phyloP scores from a whole-genome alignment of 2,329 filamentous ascomycete genomes.

The Colletotrichum sp. region DNA sequence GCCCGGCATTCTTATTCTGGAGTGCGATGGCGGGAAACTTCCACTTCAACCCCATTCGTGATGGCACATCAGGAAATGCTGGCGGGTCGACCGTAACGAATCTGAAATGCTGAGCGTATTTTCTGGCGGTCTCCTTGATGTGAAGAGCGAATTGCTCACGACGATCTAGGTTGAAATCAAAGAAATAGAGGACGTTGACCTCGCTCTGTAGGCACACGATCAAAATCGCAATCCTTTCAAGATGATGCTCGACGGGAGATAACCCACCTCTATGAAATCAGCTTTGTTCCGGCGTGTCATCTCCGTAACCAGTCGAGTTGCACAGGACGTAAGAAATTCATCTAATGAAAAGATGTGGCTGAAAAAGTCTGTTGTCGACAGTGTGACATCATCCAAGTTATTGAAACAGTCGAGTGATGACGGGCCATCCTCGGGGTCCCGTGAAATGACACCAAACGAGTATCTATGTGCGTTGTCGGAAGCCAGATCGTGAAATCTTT shows the following conservation, averaged over 20 bases:
- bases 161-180: constrained; percentile 27
- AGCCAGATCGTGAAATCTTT: constrained; percentile 38
- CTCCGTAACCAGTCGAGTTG: constrained; percentile 43
- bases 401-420: constrained; percentile 44
- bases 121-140: constrained; percentile 44
- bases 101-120: constrained; percentile 49
- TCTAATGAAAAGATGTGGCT: constrained; percentile 35
- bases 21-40: constrained; percentile 11
- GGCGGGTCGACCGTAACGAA: constrained; percentile 51
- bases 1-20: neutral
- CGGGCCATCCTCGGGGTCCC: neutral
- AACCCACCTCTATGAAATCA: constrained; percentile 24
- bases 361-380: constrained; percentile 35
- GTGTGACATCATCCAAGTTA: constrained; percentile 39
- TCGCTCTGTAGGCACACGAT: neutral
- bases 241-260: neutral
- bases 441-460: constrained; percentile 40
- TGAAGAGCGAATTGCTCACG: constrained; percentile 37
- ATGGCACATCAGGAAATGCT: constrained; percentile 49
- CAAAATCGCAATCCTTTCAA: neutral
- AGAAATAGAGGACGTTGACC: constrained; percentile 31
- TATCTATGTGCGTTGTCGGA: constrained; percentile 41
- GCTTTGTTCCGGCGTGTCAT: constrained; percentile 49
- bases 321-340: constrained; percentile 41
- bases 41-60: constrained; percentile 36